These are phyloP conservation scores for Rhodotorula sphaerocarpa DNA, from an alignment of 768 basidiomycete species.

Conservation along the genomic window DNA sequence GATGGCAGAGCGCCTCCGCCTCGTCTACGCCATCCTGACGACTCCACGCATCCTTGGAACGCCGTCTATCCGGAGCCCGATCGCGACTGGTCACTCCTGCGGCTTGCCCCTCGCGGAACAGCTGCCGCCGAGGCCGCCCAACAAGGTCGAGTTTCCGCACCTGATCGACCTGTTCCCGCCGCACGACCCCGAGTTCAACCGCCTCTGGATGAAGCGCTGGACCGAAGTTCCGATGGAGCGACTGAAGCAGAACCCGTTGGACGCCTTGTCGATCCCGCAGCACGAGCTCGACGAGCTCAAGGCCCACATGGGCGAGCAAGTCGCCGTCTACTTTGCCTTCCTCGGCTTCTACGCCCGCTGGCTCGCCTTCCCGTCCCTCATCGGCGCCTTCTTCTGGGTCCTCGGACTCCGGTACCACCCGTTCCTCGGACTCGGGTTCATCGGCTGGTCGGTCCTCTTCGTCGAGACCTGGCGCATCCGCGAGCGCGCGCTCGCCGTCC, in stretches of 20 bases:
- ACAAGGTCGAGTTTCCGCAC: slow-evolving; percentile 57
- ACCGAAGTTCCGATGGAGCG: neutral
- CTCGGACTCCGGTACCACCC: slow-evolving; percentile 66
- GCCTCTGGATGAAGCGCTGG: slow-evolving; percentile 69
- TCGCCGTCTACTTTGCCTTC: slow-evolving; percentile 55
- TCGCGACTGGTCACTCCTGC: slow-evolving; percentile 36
- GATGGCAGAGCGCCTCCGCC: slow-evolving; percentile 70
- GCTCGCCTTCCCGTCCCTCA: slow-evolving; percentile 63
- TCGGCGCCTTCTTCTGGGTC: slow-evolving; percentile 64
- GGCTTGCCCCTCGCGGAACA: slow-evolving; percentile 17
- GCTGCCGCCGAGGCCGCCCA: slow-evolving; percentile 5
- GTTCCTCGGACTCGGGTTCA: slow-evolving; percentile 63
- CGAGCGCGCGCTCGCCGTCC: slow-evolving; percentile 71
- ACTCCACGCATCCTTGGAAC: slow-evolving; percentile 46
- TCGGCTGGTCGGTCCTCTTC: slow-evolving; percentile 76
- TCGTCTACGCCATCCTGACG: slow-evolving; percentile 64
- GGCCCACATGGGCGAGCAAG: slow-evolving; percentile 71
- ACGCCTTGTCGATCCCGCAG: slow-evolving; percentile 45
- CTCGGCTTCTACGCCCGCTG: slow-evolving; percentile 60
- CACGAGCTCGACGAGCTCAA: slow-evolving; percentile 62
- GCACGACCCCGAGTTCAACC: slow-evolving; percentile 70
- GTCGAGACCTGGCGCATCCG: slow-evolving; percentile 87
- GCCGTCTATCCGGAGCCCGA: slow-evolving; percentile 61
- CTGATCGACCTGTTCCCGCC: slow-evolving; percentile 73
- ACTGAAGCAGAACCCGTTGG: slow-evolving; percentile 51